Evolutionary conservation across 1,284 basidiomycete species (phyloP).

Genomic region (Vanrija pseudolonga): DNA sequence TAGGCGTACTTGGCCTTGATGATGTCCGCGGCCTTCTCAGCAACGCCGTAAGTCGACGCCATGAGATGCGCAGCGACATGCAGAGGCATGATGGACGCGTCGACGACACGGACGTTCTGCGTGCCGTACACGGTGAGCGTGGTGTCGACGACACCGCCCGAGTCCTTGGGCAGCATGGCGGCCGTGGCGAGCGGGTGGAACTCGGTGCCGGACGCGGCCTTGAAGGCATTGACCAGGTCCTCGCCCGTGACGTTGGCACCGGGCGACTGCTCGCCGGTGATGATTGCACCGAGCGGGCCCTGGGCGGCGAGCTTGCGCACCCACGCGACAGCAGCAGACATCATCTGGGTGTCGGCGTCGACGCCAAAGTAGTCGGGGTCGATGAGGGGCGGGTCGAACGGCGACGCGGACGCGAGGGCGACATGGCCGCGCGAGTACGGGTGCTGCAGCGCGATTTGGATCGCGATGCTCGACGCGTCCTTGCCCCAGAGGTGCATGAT

Average conservation of each 20-base stretch:
- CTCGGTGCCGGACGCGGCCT: slow-evolving; percentile 42
- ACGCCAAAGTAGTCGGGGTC: slow-evolving; percentile 60
- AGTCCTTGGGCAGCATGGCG: slow-evolving; percentile 60
- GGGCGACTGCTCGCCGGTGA: slow-evolving; percentile 30
- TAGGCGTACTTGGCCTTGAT: slow-evolving; percentile 52
- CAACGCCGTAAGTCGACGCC: slow-evolving; percentile 62
- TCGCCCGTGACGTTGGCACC: slow-evolving; percentile 27
- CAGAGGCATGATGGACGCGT: slow-evolving; percentile 52
- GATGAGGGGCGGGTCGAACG: slow-evolving; percentile 59
- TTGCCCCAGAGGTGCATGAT: slow-evolving; percentile 39
- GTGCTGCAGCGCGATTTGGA: slow-evolving; percentile 48
- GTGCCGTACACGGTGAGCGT: slow-evolving; percentile 63
- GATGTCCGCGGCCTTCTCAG: slow-evolving; percentile 63
- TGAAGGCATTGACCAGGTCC: slow-evolving; percentile 35
- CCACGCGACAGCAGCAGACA: slow-evolving; percentile 31
- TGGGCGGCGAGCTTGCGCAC: slow-evolving; percentile 33
- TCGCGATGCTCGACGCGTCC: slow-evolving; percentile 33
- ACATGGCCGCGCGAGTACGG: slow-evolving; percentile 50
- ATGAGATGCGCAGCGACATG: slow-evolving; percentile 49
- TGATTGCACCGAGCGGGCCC: slow-evolving; percentile 27
- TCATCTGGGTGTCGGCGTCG: slow-evolving; percentile 43
- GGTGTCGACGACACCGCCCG: slow-evolving; percentile 65
- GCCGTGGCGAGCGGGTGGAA: slow-evolving; percentile 62
- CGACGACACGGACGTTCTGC: slow-evolving; percentile 51
- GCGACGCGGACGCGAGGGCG: slow-evolving; percentile 55